These are phyloP conservation scores for Umbilicaria muhlenbergii DNA, from an alignment of 495 filamentous ascomycete species.

Conservation along the genomic window DNA sequence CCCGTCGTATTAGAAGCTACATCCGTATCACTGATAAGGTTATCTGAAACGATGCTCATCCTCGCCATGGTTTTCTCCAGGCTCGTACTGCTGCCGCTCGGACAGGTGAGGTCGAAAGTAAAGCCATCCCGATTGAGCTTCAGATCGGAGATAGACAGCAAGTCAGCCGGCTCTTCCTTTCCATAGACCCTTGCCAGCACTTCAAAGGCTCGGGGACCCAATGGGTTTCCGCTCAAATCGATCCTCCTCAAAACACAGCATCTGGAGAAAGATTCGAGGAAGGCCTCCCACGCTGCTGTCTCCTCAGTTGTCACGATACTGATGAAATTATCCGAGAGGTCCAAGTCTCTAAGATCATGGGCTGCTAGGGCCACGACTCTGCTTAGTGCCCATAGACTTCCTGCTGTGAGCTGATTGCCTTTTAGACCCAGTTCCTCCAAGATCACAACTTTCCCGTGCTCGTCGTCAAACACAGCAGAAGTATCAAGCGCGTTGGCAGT, in stretches of 20 bases:
- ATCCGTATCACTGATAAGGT: slow-evolving; percentile 5
- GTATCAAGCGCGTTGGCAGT: slow-evolving; percentile 24
- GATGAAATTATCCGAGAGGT: slow-evolving; percentile 31
- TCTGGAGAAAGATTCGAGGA: slow-evolving; percentile 25
- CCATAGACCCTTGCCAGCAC: slow-evolving; percentile 27
- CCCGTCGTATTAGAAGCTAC: background rate
- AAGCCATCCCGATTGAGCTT: slow-evolving; percentile 8
- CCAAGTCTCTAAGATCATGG: slow-evolving; percentile 30
- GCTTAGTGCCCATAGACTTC: slow-evolving; percentile 22
- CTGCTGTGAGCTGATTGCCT: slow-evolving; percentile 24
- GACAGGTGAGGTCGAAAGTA: slow-evolving; percentile 5
- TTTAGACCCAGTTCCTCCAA: slow-evolving; percentile 31
- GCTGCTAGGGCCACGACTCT: slow-evolving; percentile 21
- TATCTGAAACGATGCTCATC: slow-evolving; percentile 5
- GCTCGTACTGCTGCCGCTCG: too few relatives aligned
- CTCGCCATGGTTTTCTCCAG: slow-evolving; percentile 1
- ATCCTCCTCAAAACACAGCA: slow-evolving; percentile 29
- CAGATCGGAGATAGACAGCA: slow-evolving; percentile 1
- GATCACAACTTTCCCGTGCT: slow-evolving; percentile 18
- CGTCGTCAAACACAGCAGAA: slow-evolving; percentile 19
- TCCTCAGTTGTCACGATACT: slow-evolving; percentile 19
- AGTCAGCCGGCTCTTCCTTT: slow-evolving; percentile 17
- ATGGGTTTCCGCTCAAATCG: slow-evolving; percentile 27
- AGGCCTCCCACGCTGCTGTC: slow-evolving; percentile 25
- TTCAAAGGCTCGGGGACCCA: slow-evolving; percentile 27